Percentiles rank a stretch among this genome's conserved stretches.
phyloP scores from a whole-genome alignment of 805 yeast genomes.

The Cyberlindnera nakhonratchasimensis region DNA sequence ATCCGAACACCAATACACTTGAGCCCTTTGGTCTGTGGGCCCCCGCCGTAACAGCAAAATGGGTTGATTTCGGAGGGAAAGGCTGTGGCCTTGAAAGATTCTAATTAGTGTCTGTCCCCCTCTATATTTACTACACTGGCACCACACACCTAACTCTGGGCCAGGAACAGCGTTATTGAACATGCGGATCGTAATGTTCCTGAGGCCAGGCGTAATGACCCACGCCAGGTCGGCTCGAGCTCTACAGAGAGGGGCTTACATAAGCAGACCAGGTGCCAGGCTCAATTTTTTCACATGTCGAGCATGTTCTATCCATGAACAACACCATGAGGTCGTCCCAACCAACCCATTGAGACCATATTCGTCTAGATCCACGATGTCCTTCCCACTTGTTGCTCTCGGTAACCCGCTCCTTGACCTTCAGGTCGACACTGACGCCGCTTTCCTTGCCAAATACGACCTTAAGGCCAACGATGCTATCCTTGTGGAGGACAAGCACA shows the following conservation, averaged over 20 bases:
- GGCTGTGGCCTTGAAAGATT: no score
- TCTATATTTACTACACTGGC: no score
- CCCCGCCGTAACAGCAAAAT: no score
- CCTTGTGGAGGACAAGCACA: conserved; percentile 74
- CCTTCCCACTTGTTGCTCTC: conserved; percentile 72
- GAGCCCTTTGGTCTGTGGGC: no score
- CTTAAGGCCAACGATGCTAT: conserved; percentile 94
- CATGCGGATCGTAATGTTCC: no score
- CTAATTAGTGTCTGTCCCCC: no score
- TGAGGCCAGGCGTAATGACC: no score
- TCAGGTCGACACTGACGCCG: conserved; percentile 69
- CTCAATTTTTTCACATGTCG: conserved; percentile 7
- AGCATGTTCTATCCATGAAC: neutral
- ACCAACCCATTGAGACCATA: neutral
- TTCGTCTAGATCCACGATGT: conserved; percentile 34
- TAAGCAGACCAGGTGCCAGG: conserved; percentile 1
- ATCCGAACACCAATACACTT: no score
- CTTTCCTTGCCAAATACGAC: conserved; percentile 72
- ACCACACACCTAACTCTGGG: no score
- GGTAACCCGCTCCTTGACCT: conserved; percentile 92
- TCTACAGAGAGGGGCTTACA: conserved; percentile 8
- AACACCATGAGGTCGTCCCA: neutral
- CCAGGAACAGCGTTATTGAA: no score
- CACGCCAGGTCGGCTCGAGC: neutral
- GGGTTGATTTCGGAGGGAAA: no score